phyloP scores from a whole-genome alignment of 2,329 filamentous ascomycete genomes.

The Clonostachys chloroleuca region DNA sequence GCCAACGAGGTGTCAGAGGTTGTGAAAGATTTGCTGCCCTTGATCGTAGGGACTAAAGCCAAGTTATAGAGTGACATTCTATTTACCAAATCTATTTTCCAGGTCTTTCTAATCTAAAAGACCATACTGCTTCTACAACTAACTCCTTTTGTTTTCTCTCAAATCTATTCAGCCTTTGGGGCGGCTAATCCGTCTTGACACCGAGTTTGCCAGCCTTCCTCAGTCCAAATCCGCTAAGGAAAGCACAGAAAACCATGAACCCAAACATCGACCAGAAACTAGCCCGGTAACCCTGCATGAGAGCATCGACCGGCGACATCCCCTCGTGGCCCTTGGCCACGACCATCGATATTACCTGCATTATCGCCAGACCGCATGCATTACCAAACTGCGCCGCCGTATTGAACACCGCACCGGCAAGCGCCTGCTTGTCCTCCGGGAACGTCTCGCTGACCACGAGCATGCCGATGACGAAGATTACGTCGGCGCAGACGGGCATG shows the following conservation, averaged over 20 bases:
- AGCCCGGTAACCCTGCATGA: conserved; percentile 43
- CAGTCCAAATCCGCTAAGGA: conserved; percentile 31
- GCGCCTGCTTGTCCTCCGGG: conserved; percentile 48
- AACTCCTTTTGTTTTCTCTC: too few species aligned
- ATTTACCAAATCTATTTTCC: too few species aligned
- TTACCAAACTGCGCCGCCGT: conserved; percentile 51
- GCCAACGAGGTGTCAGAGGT: conserved; percentile 40
- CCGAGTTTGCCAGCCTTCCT: conserved; percentile 38
- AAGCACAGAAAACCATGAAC: conserved; percentile 32
- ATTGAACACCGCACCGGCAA: conserved; percentile 60
- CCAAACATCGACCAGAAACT: conserved; percentile 47
- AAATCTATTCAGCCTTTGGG: neutral
- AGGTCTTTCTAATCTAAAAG: too few species aligned
- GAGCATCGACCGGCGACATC: conserved; percentile 15
- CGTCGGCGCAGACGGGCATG: conserved; percentile 33
- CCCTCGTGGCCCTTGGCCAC: conserved; percentile 26
- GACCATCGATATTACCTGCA: conserved; percentile 35
- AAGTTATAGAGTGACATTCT: too few species aligned
- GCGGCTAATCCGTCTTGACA: conserved; percentile 30
- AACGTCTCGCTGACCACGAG: conserved; percentile 51
- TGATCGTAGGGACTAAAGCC: neutral
- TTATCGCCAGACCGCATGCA: conserved; percentile 39
- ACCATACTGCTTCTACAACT: too few species aligned
- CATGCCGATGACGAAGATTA: conserved; percentile 51
- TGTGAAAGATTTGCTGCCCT: neutral